A percentile compares a stretch with the other conserved stretches of the same genome.
Conservation (phyloP, 768 basidiomycete genomes). For the Xerocomellus dryophilus region DNA sequence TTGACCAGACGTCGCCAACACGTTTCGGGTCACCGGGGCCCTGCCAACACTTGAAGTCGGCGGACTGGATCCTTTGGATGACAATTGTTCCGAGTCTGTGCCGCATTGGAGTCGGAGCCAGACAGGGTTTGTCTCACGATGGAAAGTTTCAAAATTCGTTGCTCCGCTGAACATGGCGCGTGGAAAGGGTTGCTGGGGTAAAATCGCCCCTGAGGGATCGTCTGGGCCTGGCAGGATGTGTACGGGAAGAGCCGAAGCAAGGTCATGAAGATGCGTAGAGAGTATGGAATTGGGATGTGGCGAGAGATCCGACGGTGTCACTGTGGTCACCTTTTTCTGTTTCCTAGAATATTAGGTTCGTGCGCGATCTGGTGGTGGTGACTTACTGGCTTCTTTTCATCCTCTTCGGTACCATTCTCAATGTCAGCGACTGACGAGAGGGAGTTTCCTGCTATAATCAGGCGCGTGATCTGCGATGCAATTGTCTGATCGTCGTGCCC, state of each 20-base stretch:
- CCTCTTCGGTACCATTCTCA: conserved; percentile 35
- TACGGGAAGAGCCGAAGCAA: conserved; percentile 75
- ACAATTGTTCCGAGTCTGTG: conserved; percentile 29
- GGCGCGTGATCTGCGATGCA: conserved; percentile 71
- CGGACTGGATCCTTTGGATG: not conserved
- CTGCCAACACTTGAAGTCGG: conserved; percentile 5
- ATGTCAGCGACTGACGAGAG: conserved; percentile 48
- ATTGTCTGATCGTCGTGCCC: conserved; percentile 59
- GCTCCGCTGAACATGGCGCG: conserved; percentile 80
- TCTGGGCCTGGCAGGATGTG: conserved; percentile 84
- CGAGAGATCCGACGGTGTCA: conserved; percentile 53
- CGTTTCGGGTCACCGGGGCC: conserved; percentile 43
- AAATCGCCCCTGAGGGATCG: conserved; percentile 84
- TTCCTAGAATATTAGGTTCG: conserved; percentile 14
- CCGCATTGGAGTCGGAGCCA: conserved; percentile 68
- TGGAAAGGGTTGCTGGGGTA: conserved; percentile 94
- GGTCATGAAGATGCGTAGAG: conserved; percentile 67
- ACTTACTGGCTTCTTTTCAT: conserved; percentile 59
- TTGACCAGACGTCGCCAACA: conserved; percentile 89
- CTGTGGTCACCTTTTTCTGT: conserved; percentile 67
- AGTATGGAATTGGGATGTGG: conserved; percentile 72
- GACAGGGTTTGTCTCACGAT: conserved; percentile 84
- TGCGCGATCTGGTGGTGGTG: conserved; percentile 3
- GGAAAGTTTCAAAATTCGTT: conserved; percentile 58
- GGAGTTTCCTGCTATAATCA: conserved; percentile 91